Evolutionary conservation across 768 basidiomycete genomes (phyloP).

Genomic region (Pulveroboletus sp.): DNA sequence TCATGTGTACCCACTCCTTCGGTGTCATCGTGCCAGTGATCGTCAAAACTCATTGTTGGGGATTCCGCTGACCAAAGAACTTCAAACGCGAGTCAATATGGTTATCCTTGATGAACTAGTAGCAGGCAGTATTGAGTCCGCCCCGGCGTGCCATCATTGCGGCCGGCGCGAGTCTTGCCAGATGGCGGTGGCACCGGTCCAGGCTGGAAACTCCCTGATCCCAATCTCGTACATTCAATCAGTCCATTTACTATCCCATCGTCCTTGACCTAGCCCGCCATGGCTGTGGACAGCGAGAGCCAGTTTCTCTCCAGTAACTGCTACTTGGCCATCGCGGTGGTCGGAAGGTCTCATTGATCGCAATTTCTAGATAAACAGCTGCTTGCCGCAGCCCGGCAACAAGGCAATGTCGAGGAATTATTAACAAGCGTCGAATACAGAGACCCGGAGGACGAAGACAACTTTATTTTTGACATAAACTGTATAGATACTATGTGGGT

Average conservation of each 20-base stretch:
- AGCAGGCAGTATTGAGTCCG: too few relatives aligned
- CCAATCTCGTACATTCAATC: too few relatives aligned
- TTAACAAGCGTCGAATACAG: constrained; percentile 18
- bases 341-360: neutral
- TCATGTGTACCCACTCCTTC: constrained; percentile 10
- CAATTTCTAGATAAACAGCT: constrained; percentile 21
- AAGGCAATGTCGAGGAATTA: constrained; percentile 27
- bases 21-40: neutral
- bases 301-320: constrained; percentile 21
- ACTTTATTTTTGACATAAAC: constrained; percentile 31
- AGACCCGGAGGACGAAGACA: constrained; percentile 12
- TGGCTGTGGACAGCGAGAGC: constrained; percentile 14
- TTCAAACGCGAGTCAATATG: neutral
- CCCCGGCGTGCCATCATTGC: too few relatives aligned
- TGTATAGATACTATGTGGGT: constrained; percentile 27
- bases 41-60: constrained; percentile 9
- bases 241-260: too few relatives aligned
- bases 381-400: constrained; percentile 22
- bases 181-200: too few relatives aligned
- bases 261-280: neutral
- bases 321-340: neutral
- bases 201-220: too few relatives aligned
- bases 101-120: neutral
- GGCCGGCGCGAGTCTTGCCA: too few relatives aligned
- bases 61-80: too few relatives aligned